These are phyloP conservation scores for Globisporangium paddicum DNA, from an alignment of 352 stramenopile species.

Conservation along the genomic window DNA sequence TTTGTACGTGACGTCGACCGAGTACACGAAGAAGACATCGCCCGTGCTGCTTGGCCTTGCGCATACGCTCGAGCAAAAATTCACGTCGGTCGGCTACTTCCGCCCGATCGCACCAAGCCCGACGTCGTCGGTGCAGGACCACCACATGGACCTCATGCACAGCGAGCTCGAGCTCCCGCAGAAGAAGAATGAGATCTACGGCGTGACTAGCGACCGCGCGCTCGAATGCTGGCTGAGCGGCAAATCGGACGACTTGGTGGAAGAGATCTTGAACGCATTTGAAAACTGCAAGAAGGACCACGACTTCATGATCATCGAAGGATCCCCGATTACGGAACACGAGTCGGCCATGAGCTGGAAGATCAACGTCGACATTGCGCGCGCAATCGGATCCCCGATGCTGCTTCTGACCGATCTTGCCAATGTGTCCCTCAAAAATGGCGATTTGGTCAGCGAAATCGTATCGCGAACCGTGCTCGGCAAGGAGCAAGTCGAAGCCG, in stretches of 20 bases:
- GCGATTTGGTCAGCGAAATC: conserved; percentile 44
- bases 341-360: conserved; percentile 77
- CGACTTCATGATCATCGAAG: conserved; percentile 85
- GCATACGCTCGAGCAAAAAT: conserved; percentile 72
- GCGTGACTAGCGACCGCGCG: conserved; percentile 51
- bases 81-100: conserved; percentile 69
- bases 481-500: conserved; percentile 54
- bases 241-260: conserved; percentile 61
- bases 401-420: conserved; percentile 58
- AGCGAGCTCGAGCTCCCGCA: conserved; percentile 47
- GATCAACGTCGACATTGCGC: conserved; percentile 75
- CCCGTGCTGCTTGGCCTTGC: conserved; percentile 65
- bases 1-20: conserved; percentile 67
- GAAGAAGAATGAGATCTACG: conserved; percentile 43
- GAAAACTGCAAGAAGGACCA: conserved; percentile 48
- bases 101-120: conserved; percentile 55
- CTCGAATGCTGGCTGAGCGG: conserved; percentile 47
- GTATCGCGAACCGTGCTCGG: conserved; percentile 46
- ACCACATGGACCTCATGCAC: conserved; percentile 71
- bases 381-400: conserved; percentile 57
- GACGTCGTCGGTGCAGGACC: conserved; percentile 30
- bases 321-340: conserved; percentile 57
- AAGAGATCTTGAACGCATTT: conserved; percentile 63
- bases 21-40: conserved; percentile 54
- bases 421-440: conserved; percentile 19